A percentile compares a stretch with the other conserved stretches of the same genome.
Conservation (phyloP, 768 basidiomycete genomes). For the Chalciporus chontae region DNA sequence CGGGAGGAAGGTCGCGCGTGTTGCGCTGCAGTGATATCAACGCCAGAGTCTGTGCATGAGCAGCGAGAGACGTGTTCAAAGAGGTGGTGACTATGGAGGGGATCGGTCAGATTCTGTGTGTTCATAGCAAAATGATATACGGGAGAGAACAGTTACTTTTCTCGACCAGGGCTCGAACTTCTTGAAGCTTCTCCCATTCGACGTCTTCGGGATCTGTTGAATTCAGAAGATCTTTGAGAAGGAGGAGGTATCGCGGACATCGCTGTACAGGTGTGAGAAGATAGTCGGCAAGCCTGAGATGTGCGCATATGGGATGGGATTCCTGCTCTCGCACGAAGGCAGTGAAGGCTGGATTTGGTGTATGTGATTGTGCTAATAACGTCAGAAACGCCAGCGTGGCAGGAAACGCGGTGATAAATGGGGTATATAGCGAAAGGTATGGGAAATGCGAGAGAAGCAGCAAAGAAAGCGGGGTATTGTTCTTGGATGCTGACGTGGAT, state of each 20-base stretch:
- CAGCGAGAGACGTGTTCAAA: slow-evolving; percentile 74
- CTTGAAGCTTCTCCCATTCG: slow-evolving; percentile 61
- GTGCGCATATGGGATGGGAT: slow-evolving; percentile 64
- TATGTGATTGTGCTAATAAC: slow-evolving; percentile 46
- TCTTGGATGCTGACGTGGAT: slow-evolving; percentile 13
- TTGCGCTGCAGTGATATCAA: slow-evolving; percentile 77
- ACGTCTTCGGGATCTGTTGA: slow-evolving; percentile 61
- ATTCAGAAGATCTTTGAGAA: slow-evolving; percentile 77
- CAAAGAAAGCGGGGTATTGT: slow-evolving; percentile 47
- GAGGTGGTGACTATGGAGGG: slow-evolving; percentile 60
- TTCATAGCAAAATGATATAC: background rate
- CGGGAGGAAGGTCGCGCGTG: slow-evolving; percentile 72
- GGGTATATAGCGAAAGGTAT: slow-evolving; percentile 83
- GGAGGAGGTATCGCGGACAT: slow-evolving; percentile 80
- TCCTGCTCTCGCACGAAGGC: slow-evolving; percentile 64
- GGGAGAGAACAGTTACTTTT: slow-evolving; percentile 51
- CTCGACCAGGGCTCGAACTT: slow-evolving; percentile 62
- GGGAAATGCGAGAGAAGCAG: slow-evolving; percentile 80
- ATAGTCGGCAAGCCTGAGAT: slow-evolving; percentile 79
- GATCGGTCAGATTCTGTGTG: slow-evolving; percentile 4
- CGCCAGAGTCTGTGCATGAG: slow-evolving; percentile 71
- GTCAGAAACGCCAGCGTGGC: slow-evolving; percentile 56
- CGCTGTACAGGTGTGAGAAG: slow-evolving; percentile 84
- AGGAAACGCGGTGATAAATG: slow-evolving; percentile 79
- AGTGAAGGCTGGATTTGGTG: slow-evolving; percentile 48